Evolutionary conservation across 768 basidiomycete genomes (phyloP), one percentile per base, ranked within the genome.

Genomic region (Tephrocybe sp.): DNA sequence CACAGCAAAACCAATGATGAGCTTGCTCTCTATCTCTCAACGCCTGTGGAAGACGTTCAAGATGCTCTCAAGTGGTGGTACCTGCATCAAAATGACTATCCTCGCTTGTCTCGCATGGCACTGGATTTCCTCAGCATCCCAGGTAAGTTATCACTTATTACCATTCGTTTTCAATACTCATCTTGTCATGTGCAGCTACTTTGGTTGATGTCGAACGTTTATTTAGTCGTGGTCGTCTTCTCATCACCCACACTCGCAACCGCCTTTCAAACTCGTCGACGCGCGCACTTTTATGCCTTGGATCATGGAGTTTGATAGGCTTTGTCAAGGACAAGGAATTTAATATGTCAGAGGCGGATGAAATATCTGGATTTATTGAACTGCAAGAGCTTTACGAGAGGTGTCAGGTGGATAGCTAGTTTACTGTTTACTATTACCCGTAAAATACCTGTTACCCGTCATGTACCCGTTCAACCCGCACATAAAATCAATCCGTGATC

Each of bases 41-140:
- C 63, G 1, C 59, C 62, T 19, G 33, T 56, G 15, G 65, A 70
- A 42, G 12, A 54, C n/a, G 52, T 60, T 22, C 46, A 27, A 1
- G 53, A 69, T 41, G 45, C 52, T 4, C 45, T 70, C 18, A 25
- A n/a, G 11, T 71, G 67, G 68, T 72, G 72, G 70, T 34, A 31
- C 55, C 61, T 16, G 33, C 43, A 6, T 43, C 42, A 29, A 1
- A 40, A 2, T 0, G 45, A 46, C 0, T 72, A 56, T 46, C 69
- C 67, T 19, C 31, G 42, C 1, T 63, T 72, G 1, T 64, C 60
- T 0, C 51, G 53, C 1, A 69, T 73, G 70, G 67, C 62, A 4
- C 30, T 64, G 0, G 62, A 68, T 27, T 67, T 67, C 30, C 56
- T 64, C 1, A 45, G 39, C 6, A 60, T 65, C 24, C 63, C 60